A percentile compares a stretch with the other conserved stretches of the same genome.
phyloP scores from a whole-genome alignment of 2,329 filamentous ascomycete genomes.

The Pseudogymnoascus sp. region DNA sequence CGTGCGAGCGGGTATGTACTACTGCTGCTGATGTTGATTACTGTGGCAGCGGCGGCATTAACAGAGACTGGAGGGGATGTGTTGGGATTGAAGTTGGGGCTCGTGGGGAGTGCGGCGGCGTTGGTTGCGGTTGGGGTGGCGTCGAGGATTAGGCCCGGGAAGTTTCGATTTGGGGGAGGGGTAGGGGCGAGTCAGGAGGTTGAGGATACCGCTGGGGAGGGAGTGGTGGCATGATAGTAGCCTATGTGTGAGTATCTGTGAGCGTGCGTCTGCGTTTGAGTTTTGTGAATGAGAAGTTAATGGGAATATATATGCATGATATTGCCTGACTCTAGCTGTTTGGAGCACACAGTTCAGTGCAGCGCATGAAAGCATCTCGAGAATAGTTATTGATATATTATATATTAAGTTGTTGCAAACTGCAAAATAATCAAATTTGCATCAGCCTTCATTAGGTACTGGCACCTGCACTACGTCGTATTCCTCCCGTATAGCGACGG shows the following conservation, averaged over 20 bases:
- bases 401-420: too few species aligned
- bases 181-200: slow-evolving; percentile 26
- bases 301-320: background rate
- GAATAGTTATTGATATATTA: too few species aligned
- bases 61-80: slow-evolving; percentile 65
- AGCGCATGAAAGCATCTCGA: too few species aligned
- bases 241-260: background rate
- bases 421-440: too few species aligned
- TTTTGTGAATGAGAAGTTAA: background rate
- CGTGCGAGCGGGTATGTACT: slow-evolving; percentile 67
- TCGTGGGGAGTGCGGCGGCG: slow-evolving; percentile 54
- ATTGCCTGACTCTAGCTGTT: background rate
- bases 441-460: too few species aligned
- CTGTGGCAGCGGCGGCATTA: slow-evolving; percentile 64
- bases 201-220: background rate
- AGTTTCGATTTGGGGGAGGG: slow-evolving; percentile 52
- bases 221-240: background rate
- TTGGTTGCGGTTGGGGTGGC: slow-evolving; percentile 64
- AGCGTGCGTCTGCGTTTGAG: background rate
- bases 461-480: too few species aligned
- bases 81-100: slow-evolving; percentile 68
- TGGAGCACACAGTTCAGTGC: too few species aligned
- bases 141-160: slow-evolving; percentile 72
- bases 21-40: slow-evolving; percentile 61
- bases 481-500: too few species aligned